These are phyloP conservation scores for Kockiozyma suomiensis DNA, from an alignment of 805 yeast genomes.

Conservation along the genomic window DNA sequence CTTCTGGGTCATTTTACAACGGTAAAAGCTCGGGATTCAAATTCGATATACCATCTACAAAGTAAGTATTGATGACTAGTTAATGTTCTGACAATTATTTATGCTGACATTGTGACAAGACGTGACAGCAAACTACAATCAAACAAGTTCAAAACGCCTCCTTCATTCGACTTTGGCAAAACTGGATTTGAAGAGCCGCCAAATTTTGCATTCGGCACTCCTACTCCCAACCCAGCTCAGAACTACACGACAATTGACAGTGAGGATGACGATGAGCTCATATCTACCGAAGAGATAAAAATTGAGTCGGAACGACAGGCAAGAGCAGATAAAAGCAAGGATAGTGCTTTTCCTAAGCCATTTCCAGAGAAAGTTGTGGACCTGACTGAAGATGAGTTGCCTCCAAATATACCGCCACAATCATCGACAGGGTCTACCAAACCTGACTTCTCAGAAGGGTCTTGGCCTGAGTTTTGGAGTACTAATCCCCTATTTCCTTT, in stretches of 20 bases:
- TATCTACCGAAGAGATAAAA: too few relatives aligned
- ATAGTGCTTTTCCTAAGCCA: conserved; percentile 14
- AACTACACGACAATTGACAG: neutral
- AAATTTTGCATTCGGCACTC: neutral
- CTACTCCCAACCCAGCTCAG: conserved; percentile 9
- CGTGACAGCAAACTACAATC: neutral
- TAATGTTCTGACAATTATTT: neutral
- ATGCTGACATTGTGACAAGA: neutral
- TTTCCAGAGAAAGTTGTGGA: conserved; percentile 17
- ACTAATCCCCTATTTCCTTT: conserved; percentile 1
- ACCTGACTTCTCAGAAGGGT: neutral
- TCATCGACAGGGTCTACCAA: neutral
- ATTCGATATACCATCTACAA: neutral
- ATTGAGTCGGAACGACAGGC: neutral
- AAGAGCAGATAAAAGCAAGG: neutral
- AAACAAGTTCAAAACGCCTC: conserved; percentile 7
- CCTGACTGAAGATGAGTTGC: conserved; percentile 1
- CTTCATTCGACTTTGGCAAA: conserved; percentile 4
- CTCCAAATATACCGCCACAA: neutral
- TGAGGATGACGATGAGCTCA: conserved; percentile 10
- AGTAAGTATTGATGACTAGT: neutral
- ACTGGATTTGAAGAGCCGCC: neutral
- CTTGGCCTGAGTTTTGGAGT: conserved; percentile 7
- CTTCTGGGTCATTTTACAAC: neutral
- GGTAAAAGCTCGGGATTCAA: neutral